Conservation (phyloP, 371 early-diverging fungal species). For the Haplosporangium sp. region DNA sequence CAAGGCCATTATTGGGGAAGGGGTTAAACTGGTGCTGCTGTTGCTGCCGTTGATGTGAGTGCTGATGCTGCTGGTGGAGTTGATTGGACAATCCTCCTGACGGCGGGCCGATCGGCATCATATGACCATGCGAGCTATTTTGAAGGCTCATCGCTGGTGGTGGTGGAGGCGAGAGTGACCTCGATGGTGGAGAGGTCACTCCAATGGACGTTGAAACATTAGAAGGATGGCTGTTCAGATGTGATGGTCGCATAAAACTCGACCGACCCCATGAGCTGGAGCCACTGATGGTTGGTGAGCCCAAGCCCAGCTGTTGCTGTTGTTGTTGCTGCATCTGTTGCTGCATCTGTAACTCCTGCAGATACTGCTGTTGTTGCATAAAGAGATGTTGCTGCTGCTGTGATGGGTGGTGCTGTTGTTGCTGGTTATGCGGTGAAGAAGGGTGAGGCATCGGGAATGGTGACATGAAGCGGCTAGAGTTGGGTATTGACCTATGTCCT, state of each 20-base stretch:
- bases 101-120: slow-evolving; percentile 33
- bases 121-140: slow-evolving; percentile 27
- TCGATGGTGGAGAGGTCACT: slow-evolving; percentile 25
- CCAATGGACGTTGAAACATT: slow-evolving; percentile 3
- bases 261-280: slow-evolving; percentile 43
- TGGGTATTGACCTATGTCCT: slow-evolving; percentile 29
- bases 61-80: slow-evolving; percentile 21
- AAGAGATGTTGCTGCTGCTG: slow-evolving; percentile 32
- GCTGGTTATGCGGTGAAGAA: slow-evolving; percentile 21
- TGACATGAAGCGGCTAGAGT: slow-evolving; percentile 36
- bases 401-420: slow-evolving; percentile 22
- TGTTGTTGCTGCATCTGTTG: slow-evolving; percentile 33
- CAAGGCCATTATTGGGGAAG: slow-evolving; percentile 24
- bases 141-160: slow-evolving; percentile 20
- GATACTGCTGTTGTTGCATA: slow-evolving; percentile 26
- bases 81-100: slow-evolving; percentile 11
- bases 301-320: slow-evolving; percentile 36
- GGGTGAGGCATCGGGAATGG: slow-evolving; percentile 40
- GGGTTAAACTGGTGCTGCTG: slow-evolving; percentile 12
- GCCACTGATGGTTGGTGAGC: slow-evolving; percentile 42
- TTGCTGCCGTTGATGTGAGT: slow-evolving; percentile 6
- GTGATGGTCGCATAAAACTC: slow-evolving; percentile 32
- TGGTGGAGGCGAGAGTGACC: slow-evolving; percentile 32
- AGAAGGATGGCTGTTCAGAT: slow-evolving; percentile 19
- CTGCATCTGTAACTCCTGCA: slow-evolving; percentile 20